Evolutionary conservation across 192 early-diverging fungal species (phyloP).

Genomic region (Umbelopsis ramanniana): DNA sequence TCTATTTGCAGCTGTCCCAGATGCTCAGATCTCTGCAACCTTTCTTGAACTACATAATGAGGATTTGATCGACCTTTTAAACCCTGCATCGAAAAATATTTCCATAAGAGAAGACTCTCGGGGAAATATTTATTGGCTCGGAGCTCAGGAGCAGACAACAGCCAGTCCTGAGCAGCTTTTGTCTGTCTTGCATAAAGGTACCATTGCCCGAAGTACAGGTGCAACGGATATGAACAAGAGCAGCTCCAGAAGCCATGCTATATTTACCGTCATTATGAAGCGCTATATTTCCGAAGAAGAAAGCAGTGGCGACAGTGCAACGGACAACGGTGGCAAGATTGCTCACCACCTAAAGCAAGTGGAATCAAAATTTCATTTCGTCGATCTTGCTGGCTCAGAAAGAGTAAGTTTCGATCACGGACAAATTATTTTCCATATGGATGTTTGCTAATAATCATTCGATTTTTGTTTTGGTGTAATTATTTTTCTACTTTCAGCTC

Average conservation of each 20-base stretch:
- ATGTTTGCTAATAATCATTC: slow-evolving; percentile 9
- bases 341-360: slow-evolving; percentile 47
- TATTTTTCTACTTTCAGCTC: slow-evolving; percentile 46
- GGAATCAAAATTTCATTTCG: slow-evolving; percentile 95
- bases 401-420: slow-evolving; percentile 44
- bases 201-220: slow-evolving; percentile 69
- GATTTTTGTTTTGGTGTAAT: no score
- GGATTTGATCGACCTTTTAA: slow-evolving; percentile 87
- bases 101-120: slow-evolving; percentile 14
- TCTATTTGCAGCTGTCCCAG: slow-evolving; percentile 50
- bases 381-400: slow-evolving; percentile 98
- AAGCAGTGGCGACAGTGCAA: slow-evolving; percentile 30
- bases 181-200: slow-evolving; percentile 43
- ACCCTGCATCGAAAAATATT: slow-evolving; percentile 42
- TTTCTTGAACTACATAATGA: slow-evolving; percentile 99
- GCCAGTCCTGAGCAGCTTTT: slow-evolving; percentile 10
- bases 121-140: slow-evolving; percentile 14
- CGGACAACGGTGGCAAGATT: slow-evolving; percentile 29
- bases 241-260: slow-evolving; percentile 94
- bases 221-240: slow-evolving; percentile 96
- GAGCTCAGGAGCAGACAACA: not conserved
- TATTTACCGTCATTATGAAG: slow-evolving; percentile 87
- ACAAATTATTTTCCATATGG: not conserved
- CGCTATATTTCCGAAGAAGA: slow-evolving; percentile 63
- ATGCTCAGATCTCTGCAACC: slow-evolving; percentile 65